These are phyloP conservation scores for Dictyostelium firmibasis DNA, from an alignment of 78 protist genomes.

Conservation along the genomic window DNA sequence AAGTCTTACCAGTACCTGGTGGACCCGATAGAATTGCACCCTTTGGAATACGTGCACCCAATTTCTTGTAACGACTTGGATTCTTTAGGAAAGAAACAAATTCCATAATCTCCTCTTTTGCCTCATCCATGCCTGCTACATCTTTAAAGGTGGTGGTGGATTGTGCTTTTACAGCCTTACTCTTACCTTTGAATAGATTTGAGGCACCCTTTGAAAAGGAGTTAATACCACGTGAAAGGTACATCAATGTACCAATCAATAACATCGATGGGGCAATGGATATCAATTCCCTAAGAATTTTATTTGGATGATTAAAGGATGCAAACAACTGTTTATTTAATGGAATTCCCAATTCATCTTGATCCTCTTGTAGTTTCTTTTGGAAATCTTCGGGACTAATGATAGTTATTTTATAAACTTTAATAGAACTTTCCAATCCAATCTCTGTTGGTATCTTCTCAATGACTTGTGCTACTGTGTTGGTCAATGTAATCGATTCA, in stretches of 20 bases:
- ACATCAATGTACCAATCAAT: constrained; percentile 22
- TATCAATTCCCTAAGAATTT: not conserved
- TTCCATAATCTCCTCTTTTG: constrained; percentile 93
- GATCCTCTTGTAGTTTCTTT: constrained; percentile 44
- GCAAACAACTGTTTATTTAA: constrained; percentile 57
- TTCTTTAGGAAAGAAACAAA: constrained; percentile 94
- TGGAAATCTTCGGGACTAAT: constrained; percentile 62
- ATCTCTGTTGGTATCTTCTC: not conserved
- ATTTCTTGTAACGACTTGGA: constrained; percentile 69
- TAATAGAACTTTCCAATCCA: not conserved
- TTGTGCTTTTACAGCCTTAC: not conserved
- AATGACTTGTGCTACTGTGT: constrained; percentile 7
- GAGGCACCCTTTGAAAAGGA: not conserved
- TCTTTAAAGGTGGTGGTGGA: constrained; percentile 81
- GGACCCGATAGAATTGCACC: constrained; percentile 95
- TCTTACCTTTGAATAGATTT: not conserved
- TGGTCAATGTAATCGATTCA: not conserved
- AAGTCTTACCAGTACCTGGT: constrained; percentile 94
- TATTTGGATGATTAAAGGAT: not conserved
- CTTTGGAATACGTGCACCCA: constrained; percentile 93
- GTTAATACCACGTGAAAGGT: constrained; percentile 4
- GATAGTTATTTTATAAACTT: not conserved
- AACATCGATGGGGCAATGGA: not conserved
- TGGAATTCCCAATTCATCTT: constrained; percentile 24
- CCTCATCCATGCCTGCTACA: constrained; percentile 94